These are phyloP conservation scores for Henckelia pumila DNA, from an alignment of 257 asterid genomes.

Conservation along the genomic window DNA sequence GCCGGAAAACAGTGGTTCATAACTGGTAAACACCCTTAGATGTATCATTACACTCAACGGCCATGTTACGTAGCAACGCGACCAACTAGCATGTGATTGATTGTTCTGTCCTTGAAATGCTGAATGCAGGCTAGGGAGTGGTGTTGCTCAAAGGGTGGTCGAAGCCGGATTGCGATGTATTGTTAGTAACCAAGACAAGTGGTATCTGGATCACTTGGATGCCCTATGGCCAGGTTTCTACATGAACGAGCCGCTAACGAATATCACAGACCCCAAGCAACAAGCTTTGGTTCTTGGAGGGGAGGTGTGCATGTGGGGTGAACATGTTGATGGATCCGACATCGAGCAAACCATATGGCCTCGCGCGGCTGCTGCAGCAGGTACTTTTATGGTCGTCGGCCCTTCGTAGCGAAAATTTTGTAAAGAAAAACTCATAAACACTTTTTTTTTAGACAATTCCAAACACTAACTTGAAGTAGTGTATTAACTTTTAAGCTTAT, in stretches of 20 bases:
- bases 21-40: constrained; percentile 56
- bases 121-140: constrained; percentile 82
- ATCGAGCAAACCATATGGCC: constrained; percentile 95
- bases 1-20: constrained; percentile 77
- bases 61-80: neutral
- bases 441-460: too few species aligned
- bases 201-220: constrained; percentile 88
- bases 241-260: constrained; percentile 73
- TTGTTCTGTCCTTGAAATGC: neutral
- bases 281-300: constrained; percentile 81
- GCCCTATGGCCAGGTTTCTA: constrained; percentile 80
- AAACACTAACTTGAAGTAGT: too few species aligned
- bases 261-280: constrained; percentile 62
- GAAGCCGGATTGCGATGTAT: constrained; percentile 83
- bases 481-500: neutral
- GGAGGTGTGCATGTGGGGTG: constrained; percentile 92
- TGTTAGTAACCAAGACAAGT: constrained; percentile 89
- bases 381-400: constrained; percentile 30
- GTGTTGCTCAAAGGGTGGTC: constrained; percentile 69
- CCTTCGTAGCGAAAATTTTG: too few species aligned
- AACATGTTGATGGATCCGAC: constrained; percentile 70
- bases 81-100: neutral
- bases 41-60: neutral
- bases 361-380: constrained; percentile 98
- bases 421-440: too few species aligned